Base-by-base conservation (phyloP, 2,329 filamentous ascomycete genomes). In the Ilyonectria robusta region DNA sequence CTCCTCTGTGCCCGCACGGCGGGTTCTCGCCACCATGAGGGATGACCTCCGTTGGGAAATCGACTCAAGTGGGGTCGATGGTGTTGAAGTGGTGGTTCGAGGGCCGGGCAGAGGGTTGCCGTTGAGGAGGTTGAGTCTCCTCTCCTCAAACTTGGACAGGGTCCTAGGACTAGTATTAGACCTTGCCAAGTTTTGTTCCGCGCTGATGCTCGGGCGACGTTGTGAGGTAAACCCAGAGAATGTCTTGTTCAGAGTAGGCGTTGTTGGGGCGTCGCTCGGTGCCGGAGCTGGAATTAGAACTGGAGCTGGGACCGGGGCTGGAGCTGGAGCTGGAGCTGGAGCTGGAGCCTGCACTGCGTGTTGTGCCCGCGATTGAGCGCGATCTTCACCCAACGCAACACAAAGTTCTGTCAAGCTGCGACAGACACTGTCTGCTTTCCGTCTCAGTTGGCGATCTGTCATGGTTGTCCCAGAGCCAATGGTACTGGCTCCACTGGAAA, bases 381-480 rank as follows among this genome's bases (percentile, higher is more conserved):
- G 78, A 46, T 89, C 88, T 69, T 93, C 92, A 33, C 91, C 91
- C 60, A 99, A 84, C 1, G 94, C 93, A 62, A 99, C 88, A 77
- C 94, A 97, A 7, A 99, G 86, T 80, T 99, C 96, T 0, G 95
- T 98, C 71, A 99, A 83, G 76, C 93, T 96, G 60, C 95, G 92
- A 79, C 96, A 98, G 78, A 99, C 90, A 76, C 93, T 94, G 78
- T 99, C 95, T 31, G 94, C 94, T 80, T 97, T 98, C 69, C 95
- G 90, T 55, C 94, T 90, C 17, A 97, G 86, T 78, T 97, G 94
- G 57, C 96, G 90, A 78, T 99, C 95, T 1, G 93, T 91, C 11
- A 91, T 81, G 1, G 84, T 84, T 13, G 82, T 80, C 57, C 81
- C 81, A 37, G 83, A 81, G 33, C 91, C 89, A 65, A 91, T 87